Base-by-base conservation (phyloP, 208 protist genomes). In the Acanthamoeba royreba region DNA sequence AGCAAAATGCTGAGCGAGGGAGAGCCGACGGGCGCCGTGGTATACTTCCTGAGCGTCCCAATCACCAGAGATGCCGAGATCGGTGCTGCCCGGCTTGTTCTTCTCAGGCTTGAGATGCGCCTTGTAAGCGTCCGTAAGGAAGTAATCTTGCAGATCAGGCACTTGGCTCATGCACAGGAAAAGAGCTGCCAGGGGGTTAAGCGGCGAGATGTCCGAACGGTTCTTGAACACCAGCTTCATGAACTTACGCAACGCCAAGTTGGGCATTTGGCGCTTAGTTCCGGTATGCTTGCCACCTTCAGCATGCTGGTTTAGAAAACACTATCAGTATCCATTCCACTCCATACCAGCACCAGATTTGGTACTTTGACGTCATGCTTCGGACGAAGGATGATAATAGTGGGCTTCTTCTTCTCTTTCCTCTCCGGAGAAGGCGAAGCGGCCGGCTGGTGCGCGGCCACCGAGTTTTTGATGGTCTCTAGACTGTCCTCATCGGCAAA, bases 81-180 rank as follows among this genome's bases (percentile, higher is more conserved):
- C 66, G 66, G 33, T 11, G 22, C 3, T 40, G 13, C 19, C 9
- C n/a, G 66, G 25, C 66, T 79, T 79, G 66, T 79, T 79, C 66
- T 79, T 79, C 66, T 79, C 66, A 7, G 66, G 66, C 33, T 43
- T 40, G 66, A 79, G 66, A 17, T 79, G 66, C 4, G 28, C 66
- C 66, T 79, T 79, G 66, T 45, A 79, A 22, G 66, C 66, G 38
- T 79, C 66, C 19, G 66, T 46, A 40, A 79, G 66, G 66, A 79
- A 79, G 66, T 79, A 79, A 22, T 79, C 66, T 31, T 40, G 66
- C 66, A 79, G 66, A 22, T 31, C 66, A 31, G 66, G 66, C 0
- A 79, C 66, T 40, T 79, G 66, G 66, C 66, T 79, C n/a, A 79
- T 31, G 66, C 66, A 79, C 66, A 79, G 66, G 66, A 79, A 79